Conservation (phyloP, 2,329 filamentous ascomycete species). For the Fusarium robinianum region DNA sequence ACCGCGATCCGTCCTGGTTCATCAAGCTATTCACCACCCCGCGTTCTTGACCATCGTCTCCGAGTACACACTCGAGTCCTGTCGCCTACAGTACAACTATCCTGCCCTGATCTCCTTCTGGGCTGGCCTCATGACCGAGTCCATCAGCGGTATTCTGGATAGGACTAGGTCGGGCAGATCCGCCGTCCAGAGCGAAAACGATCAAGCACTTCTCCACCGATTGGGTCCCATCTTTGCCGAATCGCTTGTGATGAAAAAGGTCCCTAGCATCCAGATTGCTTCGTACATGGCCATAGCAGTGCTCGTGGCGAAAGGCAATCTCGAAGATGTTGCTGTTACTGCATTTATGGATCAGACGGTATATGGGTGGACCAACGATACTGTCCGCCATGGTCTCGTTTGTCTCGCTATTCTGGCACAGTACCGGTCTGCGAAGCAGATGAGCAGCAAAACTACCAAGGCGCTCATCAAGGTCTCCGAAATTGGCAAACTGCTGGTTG, state of each 20-base stretch:
- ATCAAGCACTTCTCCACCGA: conserved; percentile 74
- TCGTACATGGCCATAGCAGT: conserved; percentile 92
- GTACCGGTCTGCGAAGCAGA: conserved; percentile 70
- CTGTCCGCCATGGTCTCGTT: conserved; percentile 72
- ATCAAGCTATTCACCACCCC: conserved; percentile 78
- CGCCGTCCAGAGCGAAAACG: conserved; percentile 76
- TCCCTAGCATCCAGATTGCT: conserved; percentile 79
- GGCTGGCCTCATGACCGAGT: conserved; percentile 85
- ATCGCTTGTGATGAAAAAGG: conserved; percentile 74
- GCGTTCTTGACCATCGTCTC: conserved; percentile 78
- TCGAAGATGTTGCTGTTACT: conserved; percentile 80
- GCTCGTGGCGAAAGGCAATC: conserved; percentile 77
- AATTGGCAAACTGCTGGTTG: conserved; percentile 61
- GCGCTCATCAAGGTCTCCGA: conserved; percentile 67
- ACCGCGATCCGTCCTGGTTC: conserved; percentile 80
- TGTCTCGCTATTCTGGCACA: conserved; percentile 83
- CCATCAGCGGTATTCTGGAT: conserved; percentile 81
- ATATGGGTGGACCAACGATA: conserved; percentile 75
- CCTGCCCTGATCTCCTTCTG: conserved; percentile 84
- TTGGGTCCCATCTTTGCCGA: conserved; percentile 73
- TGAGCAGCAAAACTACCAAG: conserved; percentile 72
- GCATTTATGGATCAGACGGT: conserved; percentile 89
- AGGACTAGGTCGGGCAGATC: conserved; percentile 74
- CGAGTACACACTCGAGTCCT: conserved; percentile 74
- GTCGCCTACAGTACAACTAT: conserved; percentile 73